Evolutionary conservation across 495 filamentous ascomycete genomes (phyloP).

Genomic region (Aspergillus conjunctus): DNA sequence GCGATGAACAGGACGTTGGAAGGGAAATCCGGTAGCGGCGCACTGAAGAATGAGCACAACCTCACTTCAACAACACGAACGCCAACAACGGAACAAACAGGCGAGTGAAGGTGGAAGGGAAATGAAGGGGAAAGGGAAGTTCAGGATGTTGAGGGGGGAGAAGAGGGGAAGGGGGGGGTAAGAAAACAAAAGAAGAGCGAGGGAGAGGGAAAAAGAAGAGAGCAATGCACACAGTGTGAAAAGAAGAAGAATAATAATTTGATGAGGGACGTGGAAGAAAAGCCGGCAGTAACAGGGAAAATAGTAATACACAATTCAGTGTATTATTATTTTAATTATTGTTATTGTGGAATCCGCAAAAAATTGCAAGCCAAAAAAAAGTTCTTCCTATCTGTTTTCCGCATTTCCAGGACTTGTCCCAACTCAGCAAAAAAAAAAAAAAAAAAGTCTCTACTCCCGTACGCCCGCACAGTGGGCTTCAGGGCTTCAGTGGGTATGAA

Average conservation of each 20-base stretch:
- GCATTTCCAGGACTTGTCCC: constrained; percentile 7
- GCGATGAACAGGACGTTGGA: constrained; percentile 24
- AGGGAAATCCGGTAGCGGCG: constrained; percentile 25
- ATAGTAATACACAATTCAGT: constrained; percentile 15
- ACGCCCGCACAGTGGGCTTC: constrained; percentile 31
- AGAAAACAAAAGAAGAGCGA: constrained; percentile 26
- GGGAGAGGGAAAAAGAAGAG: constrained; percentile 25
- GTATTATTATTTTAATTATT: constrained; percentile 11
- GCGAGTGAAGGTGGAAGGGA: constrained; percentile 16
- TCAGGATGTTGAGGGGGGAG: constrained; percentile 26
- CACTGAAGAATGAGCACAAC: constrained; percentile 30
- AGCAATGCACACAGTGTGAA: constrained; percentile 27
- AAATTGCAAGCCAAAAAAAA: constrained; percentile 23
- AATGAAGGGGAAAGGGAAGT: constrained; percentile 26
- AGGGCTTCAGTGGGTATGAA: constrained; percentile 38
- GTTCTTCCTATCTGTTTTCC: constrained; percentile 23
- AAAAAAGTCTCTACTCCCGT: constrained; percentile 19
- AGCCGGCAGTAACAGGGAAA: constrained; percentile 20
- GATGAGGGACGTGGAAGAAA: constrained; percentile 22
- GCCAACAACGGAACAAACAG: constrained; percentile 17
- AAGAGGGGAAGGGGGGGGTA: constrained; percentile 29
- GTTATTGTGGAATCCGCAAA: constrained; percentile 28
- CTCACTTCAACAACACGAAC: constrained; percentile 26
- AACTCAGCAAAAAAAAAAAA: constrained; percentile 7
- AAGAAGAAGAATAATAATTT: constrained; percentile 24